phyloP scores from a whole-genome alignment of 352 stramenopile species.

The Globisporangium perplexum region DNA sequence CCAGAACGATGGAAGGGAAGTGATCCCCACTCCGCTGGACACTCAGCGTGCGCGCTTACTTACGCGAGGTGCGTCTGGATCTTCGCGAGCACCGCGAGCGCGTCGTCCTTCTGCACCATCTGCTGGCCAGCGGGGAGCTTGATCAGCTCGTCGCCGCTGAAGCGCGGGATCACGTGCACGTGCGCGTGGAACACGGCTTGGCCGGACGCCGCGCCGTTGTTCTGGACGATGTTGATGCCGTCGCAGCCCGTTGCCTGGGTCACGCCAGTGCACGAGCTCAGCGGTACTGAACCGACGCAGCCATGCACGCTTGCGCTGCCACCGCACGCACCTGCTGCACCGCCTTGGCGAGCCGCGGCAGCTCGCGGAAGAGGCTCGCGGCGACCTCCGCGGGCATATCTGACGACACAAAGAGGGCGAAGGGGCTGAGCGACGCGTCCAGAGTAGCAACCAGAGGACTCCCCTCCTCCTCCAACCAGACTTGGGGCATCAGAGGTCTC shows the following conservation, averaged over 20 bases:
- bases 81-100: conserved; percentile 49
- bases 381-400: conserved; percentile 71
- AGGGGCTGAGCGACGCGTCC: background rate
- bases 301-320: too few species aligned
- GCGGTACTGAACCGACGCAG: background rate
- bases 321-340: conserved; percentile 52
- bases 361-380: conserved; percentile 63
- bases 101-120: conserved; percentile 70
- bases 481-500: background rate
- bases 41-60: too few species aligned
- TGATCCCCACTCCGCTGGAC: too few species aligned
- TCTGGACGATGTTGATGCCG: conserved; percentile 80
- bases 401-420: conserved; percentile 4
- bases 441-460: background rate
- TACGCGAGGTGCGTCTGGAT: conserved; percentile 70
- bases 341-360: conserved; percentile 66
- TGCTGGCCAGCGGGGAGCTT: conserved; percentile 35
- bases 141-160: conserved; percentile 51
- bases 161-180: conserved; percentile 78
- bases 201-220: conserved; percentile 60
- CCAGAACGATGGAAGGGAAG: too few species aligned
- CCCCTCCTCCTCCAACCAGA: background rate
- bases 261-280: background rate
- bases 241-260: conserved; percentile 46
- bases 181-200: conserved; percentile 80